Conservation (phyloP, 169 alveolate species). For the Ichthyophthirius multifiliis region DNA sequence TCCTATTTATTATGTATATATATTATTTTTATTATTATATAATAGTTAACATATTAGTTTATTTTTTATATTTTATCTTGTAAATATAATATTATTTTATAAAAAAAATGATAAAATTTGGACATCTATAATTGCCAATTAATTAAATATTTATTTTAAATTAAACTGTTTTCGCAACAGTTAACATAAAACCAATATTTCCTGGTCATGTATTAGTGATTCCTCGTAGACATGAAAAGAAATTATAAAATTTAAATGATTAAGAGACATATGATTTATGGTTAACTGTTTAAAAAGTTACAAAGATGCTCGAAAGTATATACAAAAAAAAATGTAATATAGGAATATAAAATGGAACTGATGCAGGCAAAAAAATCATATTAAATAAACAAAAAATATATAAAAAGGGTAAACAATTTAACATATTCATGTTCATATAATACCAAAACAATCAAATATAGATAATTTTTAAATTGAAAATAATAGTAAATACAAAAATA, state of each 20-base stretch:
- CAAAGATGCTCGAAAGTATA: constrained; percentile 10
- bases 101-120: no score
- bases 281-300: constrained; percentile 18
- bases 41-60: no score
- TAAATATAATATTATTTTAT: no score
- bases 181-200: constrained; percentile 16
- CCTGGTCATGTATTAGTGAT: constrained; percentile 32
- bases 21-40: no score
- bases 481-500: no score
- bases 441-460: no score
- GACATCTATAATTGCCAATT: constrained; percentile 2
- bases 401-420: constrained; percentile 23
- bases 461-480: no score
- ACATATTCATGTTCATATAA: constrained; percentile 22
- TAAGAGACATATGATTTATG: constrained; percentile 28
- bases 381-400: no score
- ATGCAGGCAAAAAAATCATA: constrained; percentile 3
- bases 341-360: constrained; percentile 22
- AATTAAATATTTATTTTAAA: constrained; percentile 17
- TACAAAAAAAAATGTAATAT: constrained; percentile 16
- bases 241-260: constrained; percentile 19
- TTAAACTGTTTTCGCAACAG: constrained; percentile 22
- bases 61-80: no score
- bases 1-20: no score
- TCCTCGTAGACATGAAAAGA: constrained; percentile 26